phyloP scores from a whole-genome alignment of 495 filamentous ascomycete species.

The Tetracladium marchalianum region DNA sequence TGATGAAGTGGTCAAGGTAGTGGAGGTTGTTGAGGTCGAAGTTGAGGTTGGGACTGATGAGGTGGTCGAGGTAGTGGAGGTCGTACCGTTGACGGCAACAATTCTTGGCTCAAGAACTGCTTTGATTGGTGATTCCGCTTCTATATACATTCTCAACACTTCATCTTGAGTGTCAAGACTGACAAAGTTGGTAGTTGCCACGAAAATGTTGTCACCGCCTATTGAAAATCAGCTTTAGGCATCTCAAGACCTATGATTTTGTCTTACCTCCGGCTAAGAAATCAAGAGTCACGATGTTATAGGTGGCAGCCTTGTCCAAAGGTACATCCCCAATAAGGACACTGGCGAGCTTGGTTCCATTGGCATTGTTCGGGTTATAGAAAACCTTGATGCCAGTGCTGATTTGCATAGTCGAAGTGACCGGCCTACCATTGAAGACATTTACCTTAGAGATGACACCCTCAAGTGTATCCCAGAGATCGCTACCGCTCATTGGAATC shows the following conservation, averaged over 20 bases:
- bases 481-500: slow-evolving; percentile 28
- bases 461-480: slow-evolving; percentile 38
- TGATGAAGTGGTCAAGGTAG: no score
- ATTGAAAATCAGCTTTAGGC: no score
- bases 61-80: not conserved
- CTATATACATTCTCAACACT: slow-evolving; percentile 36
- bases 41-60: no score
- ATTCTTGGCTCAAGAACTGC: slow-evolving; percentile 38
- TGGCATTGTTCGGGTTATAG: slow-evolving; percentile 30
- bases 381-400: slow-evolving; percentile 32
- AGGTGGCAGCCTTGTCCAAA: slow-evolving; percentile 26
- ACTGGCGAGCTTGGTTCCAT: slow-evolving; percentile 27
- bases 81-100: not conserved
- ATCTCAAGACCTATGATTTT: no score
- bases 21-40: no score
- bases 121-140: slow-evolving; percentile 33
- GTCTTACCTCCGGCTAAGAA: slow-evolving; percentile 32
- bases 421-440: slow-evolving; percentile 29
- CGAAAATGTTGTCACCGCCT: slow-evolving; percentile 37
- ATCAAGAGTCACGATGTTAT: slow-evolving; percentile 42
- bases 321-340: slow-evolving; percentile 25
- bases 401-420: slow-evolving; percentile 43
- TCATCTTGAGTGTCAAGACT: slow-evolving; percentile 39
- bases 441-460: slow-evolving; percentile 34
- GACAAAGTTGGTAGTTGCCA: slow-evolving; percentile 23